Percentiles rank a stretch among this genome's conserved stretches.
Evolutionary conservation across 2,329 filamentous ascomycete genomes (phyloP).

Genomic region (Fusarium virguliforme): DNA sequence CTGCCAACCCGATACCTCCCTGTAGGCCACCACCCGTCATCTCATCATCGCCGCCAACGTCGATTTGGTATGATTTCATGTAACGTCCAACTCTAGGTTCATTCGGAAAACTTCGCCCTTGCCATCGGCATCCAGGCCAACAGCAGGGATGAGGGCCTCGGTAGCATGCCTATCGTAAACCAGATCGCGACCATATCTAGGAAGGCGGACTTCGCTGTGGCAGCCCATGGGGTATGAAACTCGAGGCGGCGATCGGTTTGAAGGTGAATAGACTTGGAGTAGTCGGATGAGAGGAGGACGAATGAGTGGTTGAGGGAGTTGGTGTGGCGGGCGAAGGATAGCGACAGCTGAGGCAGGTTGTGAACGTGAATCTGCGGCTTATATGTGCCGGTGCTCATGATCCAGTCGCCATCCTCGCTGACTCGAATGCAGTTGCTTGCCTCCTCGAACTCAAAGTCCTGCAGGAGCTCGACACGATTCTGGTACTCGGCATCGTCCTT

Average conservation of each 20-base stretch:
- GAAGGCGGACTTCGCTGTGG: constrained; percentile 91
- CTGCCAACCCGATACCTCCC: constrained; percentile 87
- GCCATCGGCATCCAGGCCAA: constrained; percentile 88
- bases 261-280: constrained; percentile 93
- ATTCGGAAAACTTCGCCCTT: constrained; percentile 93
- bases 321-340: constrained; percentile 95
- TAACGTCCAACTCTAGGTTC: constrained; percentile 92
- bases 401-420: constrained; percentile 97
- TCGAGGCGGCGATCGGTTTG: constrained; percentile 93
- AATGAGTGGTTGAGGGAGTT: constrained; percentile 94
- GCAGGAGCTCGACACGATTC: constrained; percentile 92
- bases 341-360: constrained; percentile 90
- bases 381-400: constrained; percentile 91
- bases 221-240: constrained; percentile 91
- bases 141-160: constrained; percentile 89
- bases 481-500: constrained; percentile 95
- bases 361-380: constrained; percentile 87
- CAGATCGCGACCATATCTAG: constrained; percentile 92
- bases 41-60: constrained; percentile 88
- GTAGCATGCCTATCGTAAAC: constrained; percentile 86
- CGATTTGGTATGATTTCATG: constrained; percentile 93
- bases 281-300: constrained; percentile 88
- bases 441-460: constrained; percentile 98
- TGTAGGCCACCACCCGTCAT: constrained; percentile 82
- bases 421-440: constrained; percentile 91